Base-by-base conservation (phyloP, 2,329 filamentous ascomycete genomes). In the Aspergillus candidus region DNA sequence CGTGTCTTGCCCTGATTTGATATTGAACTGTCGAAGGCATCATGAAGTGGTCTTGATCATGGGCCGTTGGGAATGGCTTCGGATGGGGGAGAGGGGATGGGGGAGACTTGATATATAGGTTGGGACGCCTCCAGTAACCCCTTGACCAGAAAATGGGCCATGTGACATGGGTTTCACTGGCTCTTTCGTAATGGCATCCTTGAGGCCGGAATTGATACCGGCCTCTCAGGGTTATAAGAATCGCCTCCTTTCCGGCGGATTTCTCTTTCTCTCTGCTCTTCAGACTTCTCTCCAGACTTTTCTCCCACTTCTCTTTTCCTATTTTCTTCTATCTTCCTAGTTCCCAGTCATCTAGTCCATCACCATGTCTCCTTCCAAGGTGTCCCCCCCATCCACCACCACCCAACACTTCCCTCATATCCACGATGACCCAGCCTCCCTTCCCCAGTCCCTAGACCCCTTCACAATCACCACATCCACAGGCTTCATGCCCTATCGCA, bases 401-500 rank as follows among this genome's bases (percentile, higher is more conserved):
- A 46, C 69, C 49, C 59, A 67, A 46, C 50, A 55, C 34, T 72
- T 72, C 53, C 70, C 70, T 43, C 63, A 72, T 47, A 60, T 73
- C 47, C 59, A 72, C 47, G 60, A 70, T 60, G 65, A 71, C 53
- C 69, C 68, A 35, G 50, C 60, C 7, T 65, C 59, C 37, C 50
- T 73, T 8, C 66, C 70, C 36, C 59, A 58, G 35, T 63, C 65
- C 22, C 43, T 71, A 30, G 70, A 73, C 48, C 71, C 71, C 17
- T 73, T 73, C 55, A 73, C 71, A 32, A 67, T 73, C 54, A 73
- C 70, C 22, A 69, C 68, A 11, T 61, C 63, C 2, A 70, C 68
- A 33, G 71, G 71, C 13, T 73, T 73, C 52, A 52, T 73, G 15
- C 71, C 71, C 17, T 67, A 66, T 49, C 54, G 55, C 32, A 59